Evolutionary conservation across 164 flowering plant genomes (phyloP), one percentile per base, ranked within the genome.

Genomic region (Brasenia schreberi): DNA sequence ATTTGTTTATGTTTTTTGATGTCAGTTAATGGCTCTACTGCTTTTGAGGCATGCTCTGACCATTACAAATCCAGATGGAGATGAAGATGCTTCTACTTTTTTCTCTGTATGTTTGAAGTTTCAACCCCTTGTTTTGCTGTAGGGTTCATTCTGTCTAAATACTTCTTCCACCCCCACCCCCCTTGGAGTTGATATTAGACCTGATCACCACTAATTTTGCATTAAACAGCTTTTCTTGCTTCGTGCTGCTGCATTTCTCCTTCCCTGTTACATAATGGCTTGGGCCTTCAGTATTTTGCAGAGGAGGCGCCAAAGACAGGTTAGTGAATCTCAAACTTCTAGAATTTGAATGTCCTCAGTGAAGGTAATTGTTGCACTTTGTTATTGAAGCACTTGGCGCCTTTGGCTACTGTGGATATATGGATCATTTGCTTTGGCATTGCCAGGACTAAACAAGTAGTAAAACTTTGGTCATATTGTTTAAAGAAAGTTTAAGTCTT

Each of bases 181-280:
- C n/a, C 18, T 18, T 61, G 63, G 18, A 11, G 27, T 61, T 61
- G 9, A 61, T 61, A 23, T 61, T 61, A 23, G 4, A 3, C 56
- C 9, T 59, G 52, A 65, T 69, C 42, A 23, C 42, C 49, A 5
- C 19, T 9, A 17, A 18, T 69, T 66, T 66, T 66, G 59, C 56
- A 49, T 66, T 62, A 45, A 49, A 68, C 90, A 92, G 98, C 87
- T 92, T 67, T 88, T 90, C 84, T 71, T 92, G 78, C 89, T 92
- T 59, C 89, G 96, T 12, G 97, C 87, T 71, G 90, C 89, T 72
- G 98, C 92, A 33, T 92, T 92, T 78, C 84, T 92, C 63, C 75
- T 92, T 63, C 98, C 98, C 45, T 88, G 96, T 80, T 92, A 92
- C 77, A 87, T 89, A 65, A 89, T 92, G 95, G 96, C 98, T 52